Percentiles rank a stretch among this genome's conserved stretches.
Evolutionary conservation across 2,329 filamentous ascomycete genomes (phyloP).

Genomic region (Ustilaginoidea virens): DNA sequence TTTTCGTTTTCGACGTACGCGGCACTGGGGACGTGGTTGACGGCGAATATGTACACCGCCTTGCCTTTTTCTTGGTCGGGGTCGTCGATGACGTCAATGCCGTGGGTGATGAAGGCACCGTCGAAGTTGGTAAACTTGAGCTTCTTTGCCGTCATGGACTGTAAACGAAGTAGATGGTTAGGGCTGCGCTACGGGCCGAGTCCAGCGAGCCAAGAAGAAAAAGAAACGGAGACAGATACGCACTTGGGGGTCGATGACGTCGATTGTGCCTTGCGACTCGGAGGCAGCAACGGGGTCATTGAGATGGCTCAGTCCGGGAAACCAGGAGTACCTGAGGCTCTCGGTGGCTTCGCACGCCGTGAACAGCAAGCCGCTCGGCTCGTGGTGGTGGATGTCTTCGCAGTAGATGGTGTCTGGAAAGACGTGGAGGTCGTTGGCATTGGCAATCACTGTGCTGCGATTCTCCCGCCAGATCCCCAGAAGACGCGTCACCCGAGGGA

Average conservation of each 20-base stretch:
- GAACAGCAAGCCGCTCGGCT: constrained; percentile 31
- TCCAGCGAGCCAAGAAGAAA: background rate
- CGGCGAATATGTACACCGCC: constrained; percentile 41
- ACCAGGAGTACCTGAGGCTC: constrained; percentile 31
- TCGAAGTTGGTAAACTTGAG: constrained; percentile 35
- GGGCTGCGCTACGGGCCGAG: background rate
- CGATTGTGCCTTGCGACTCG: constrained; percentile 26
- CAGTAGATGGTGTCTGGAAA: constrained; percentile 39
- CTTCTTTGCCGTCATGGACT: constrained; percentile 17
- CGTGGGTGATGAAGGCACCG: constrained; percentile 40
- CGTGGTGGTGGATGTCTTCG: constrained; percentile 44
- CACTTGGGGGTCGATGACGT: constrained; percentile 38
- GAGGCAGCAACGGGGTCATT: constrained; percentile 20
- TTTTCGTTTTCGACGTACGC: constrained; percentile 14
- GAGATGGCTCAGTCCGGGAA: constrained; percentile 29
- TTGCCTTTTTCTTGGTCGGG: constrained; percentile 16
- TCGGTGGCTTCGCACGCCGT: constrained; percentile 36
- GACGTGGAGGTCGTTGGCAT: constrained; percentile 16
- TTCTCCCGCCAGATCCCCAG: constrained; percentile 14
- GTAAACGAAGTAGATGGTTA: constrained; percentile 2
- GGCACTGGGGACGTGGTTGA: constrained; percentile 42
- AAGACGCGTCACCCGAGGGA: constrained; percentile 6
- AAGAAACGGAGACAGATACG: too few species aligned
- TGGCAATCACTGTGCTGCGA: constrained; percentile 8
- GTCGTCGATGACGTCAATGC: constrained; percentile 42